Conservation (phyloP, 108 stramenopile species). For the Cyclotella cryptica region DNA sequence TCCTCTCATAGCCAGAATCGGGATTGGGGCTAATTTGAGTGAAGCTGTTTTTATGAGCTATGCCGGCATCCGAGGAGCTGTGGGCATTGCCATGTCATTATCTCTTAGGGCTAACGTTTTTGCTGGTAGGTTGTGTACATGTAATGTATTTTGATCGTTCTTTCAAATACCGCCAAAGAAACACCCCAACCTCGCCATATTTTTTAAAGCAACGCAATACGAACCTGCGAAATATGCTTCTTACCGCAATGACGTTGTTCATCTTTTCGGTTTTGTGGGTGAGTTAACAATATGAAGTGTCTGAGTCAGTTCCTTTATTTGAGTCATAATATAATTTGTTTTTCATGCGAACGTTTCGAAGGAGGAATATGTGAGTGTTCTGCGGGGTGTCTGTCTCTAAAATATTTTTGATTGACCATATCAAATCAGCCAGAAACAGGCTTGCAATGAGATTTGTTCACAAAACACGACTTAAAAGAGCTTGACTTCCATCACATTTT, state of each 20-base stretch:
- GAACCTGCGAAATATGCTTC: neutral
- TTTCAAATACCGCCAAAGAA: neutral
- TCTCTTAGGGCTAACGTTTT: constrained; percentile 21
- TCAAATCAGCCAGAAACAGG: too few relatives aligned
- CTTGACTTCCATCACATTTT: neutral
- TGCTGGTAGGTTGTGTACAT: neutral
- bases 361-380: constrained; percentile 16
- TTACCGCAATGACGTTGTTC: neutral
- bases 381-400: too few relatives aligned
- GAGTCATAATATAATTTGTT: too few relatives aligned
- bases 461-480: too few relatives aligned
- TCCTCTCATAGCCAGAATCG: constrained; percentile 48
- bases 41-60: constrained; percentile 46
- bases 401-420: too few relatives aligned
- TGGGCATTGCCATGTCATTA: constrained; percentile 49
- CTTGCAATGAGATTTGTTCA: neutral
- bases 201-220: constrained; percentile 1
- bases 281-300: neutral
- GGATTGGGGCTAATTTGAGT: constrained; percentile 34
- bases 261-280: constrained; percentile 15
- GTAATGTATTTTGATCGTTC: neutral
- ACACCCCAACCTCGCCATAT: neutral
- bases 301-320: too few relatives aligned
- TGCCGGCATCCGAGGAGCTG: constrained; percentile 49
- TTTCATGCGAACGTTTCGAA: neutral